Base-by-base conservation (phyloP, 2,329 filamentous ascomycete genomes). In the Microsporum ferrugineum region DNA sequence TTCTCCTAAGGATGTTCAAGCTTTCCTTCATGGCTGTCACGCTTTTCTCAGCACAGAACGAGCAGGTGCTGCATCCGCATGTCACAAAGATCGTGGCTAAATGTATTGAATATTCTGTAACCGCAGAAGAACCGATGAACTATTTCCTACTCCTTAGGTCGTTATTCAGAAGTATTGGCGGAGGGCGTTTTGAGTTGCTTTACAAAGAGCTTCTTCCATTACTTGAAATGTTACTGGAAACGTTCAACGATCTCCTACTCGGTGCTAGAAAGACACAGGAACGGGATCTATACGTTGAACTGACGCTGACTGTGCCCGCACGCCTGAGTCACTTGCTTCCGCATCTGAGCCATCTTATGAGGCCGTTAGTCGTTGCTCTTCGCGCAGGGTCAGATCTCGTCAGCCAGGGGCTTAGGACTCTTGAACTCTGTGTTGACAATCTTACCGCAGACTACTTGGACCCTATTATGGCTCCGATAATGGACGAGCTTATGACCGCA, bases 21-120 rank as follows among this genome's bases (percentile, higher is more conserved):
- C 77, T 99, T 58, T 95, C 92, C 0, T 99, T 99, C 73, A 99
- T 99, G 94, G 95, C 95, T 0, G 94, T 99, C 43, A 99, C 94
- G 0, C 80, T 99, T 0, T 99, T 99, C 73, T 91, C 91, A 0
- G 82, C 84, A 6, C 91, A 96, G 70, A 99, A 99, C 68, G 94
- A 99, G 75, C 88, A 94, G 71, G 91, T 99, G 1, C 80, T 99
- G 12, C 80, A 97, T 59, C 95, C 95, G 0, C 94, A 99, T 72
- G 92, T 99, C 58, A 91, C 95, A 60, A 95, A 95, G 71, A 95
- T 99, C 65, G 90, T 99, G 63, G 96, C 92, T 10, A 91, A 95
- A 74, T 97, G 92, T 6, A 96, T 99, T 64, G 90, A 97, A 74
- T 79, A 97, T 41, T 96, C 92, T 1, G 95, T 94, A 5, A 95